A percentile compares a stretch with the other conserved stretches of the same genome.
Conservation (phyloP, 345 rosid species). For the Pistacia atlantica region DNA sequence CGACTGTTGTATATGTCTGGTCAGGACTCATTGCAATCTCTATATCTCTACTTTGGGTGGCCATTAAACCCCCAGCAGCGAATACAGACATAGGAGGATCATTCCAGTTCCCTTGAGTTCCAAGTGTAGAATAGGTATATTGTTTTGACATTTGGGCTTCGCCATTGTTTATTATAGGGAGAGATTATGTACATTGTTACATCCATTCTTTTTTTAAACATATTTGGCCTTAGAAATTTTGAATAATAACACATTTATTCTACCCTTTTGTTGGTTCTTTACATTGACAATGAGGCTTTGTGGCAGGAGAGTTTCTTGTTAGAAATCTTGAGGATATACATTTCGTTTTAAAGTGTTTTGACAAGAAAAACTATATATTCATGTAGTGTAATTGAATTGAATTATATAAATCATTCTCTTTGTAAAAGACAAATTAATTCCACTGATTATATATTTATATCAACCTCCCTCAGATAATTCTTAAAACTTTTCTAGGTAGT, state of each 20-base stretch:
- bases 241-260: background rate
- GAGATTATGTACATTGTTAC: conserved; percentile 6
- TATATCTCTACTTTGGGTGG: conserved; percentile 75
- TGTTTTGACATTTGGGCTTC: background rate
- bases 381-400: background rate
- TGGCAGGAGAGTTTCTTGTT: too few relatives aligned
- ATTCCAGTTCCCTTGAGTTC: conserved; percentile 47
- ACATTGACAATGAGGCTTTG: too few relatives aligned
- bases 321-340: too few relatives aligned
- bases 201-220: conserved; percentile 1
- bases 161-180: background rate
- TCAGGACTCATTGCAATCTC: conserved; percentile 72
- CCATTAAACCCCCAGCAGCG: conserved; percentile 59
- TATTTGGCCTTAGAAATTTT: background rate
- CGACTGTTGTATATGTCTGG: conserved; percentile 76
- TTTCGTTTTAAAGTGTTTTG: too few relatives aligned
- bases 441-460: too few relatives aligned
- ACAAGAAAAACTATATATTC: background rate
- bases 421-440: too few relatives aligned
- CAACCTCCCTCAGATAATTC: background rate
- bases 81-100: conserved; percentile 61
- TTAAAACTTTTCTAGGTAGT: too few relatives aligned
- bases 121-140: background rate
- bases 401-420: background rate
- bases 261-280: too few relatives aligned